phyloP scores from a whole-genome alignment of 163 green algal genomes.

The Chlorella variabilis region DNA sequence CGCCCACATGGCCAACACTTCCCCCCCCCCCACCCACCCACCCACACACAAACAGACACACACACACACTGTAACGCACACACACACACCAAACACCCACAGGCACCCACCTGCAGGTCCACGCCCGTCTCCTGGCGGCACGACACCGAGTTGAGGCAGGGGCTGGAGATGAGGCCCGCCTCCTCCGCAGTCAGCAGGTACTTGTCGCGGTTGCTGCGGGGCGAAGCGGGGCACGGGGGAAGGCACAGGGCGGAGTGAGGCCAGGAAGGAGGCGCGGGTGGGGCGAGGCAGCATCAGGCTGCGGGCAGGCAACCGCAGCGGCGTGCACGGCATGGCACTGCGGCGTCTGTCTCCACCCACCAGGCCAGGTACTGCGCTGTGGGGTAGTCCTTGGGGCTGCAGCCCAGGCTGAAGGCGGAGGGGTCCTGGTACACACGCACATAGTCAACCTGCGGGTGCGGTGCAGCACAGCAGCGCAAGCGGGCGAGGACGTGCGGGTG shows the following conservation, averaged over 20 bases:
- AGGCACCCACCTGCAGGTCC: neutral
- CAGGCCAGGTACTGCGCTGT: constrained; percentile 50
- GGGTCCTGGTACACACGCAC: constrained; percentile 50
- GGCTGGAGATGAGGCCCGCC: neutral
- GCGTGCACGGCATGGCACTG: neutral
- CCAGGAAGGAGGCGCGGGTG: neutral
- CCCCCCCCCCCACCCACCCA: too few relatives aligned
- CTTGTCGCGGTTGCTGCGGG: constrained; percentile 28
- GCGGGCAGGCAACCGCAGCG: neutral
- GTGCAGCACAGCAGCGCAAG: too few relatives aligned
- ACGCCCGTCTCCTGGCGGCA: constrained; percentile 6
- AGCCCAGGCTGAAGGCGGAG: constrained; percentile 32
- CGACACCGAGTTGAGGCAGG: neutral
- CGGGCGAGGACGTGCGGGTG: too few relatives aligned
- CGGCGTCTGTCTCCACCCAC: too few relatives aligned
- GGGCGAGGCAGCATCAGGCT: too few relatives aligned
- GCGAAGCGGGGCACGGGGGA: neutral
- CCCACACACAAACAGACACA: too few relatives aligned
- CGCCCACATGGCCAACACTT: too few relatives aligned
- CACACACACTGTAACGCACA: too few relatives aligned
- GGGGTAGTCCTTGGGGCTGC: constrained; percentile 35
- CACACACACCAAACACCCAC: too few relatives aligned
- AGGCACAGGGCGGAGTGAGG: neutral
- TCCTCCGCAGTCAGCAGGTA: constrained; percentile 17
- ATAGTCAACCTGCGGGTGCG: constrained; percentile 45